These are phyloP conservation scores for Phytophthora fragariae DNA, from an alignment of 352 stramenopile species.

Conservation along the genomic window DNA sequence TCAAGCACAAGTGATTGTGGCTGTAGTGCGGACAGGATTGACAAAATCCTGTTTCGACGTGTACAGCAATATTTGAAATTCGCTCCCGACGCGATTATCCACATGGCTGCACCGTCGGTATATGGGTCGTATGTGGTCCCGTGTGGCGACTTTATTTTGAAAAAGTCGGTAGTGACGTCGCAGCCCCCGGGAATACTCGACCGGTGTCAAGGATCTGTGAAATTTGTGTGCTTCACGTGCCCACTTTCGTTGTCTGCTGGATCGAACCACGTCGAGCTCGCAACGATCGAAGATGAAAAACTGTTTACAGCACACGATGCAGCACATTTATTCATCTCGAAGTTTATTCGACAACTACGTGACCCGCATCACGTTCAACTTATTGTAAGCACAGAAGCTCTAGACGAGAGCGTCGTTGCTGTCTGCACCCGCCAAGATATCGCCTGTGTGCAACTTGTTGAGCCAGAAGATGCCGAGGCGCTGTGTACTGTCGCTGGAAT, in stretches of 20 bases:
- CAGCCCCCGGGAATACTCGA: conserved; percentile 47
- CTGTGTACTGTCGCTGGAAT: conserved; percentile 52
- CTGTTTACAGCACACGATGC: conserved; percentile 40
- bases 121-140: conserved; percentile 49
- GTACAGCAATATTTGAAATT: conserved; percentile 48
- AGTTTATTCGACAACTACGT: conserved; percentile 37
- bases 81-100: conserved; percentile 46
- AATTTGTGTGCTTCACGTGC: conserved; percentile 60
- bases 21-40: not conserved
- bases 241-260: conserved; percentile 42
- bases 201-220: not conserved
- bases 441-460: conserved; percentile 68
- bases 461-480: conserved; percentile 55
- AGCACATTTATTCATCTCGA: conserved; percentile 38
- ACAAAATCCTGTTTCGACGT: conserved; percentile 31
- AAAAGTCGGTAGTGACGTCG: conserved; percentile 56
- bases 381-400: conserved; percentile 53
- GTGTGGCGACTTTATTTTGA: conserved; percentile 56
- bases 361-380: conserved; percentile 42
- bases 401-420: conserved; percentile 54
- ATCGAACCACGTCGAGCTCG: conserved; percentile 49
- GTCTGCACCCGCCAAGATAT: conserved; percentile 55
- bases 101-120: conserved; percentile 42
- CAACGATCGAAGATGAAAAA: conserved; percentile 20
- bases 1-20: not conserved